A percentile compares a stretch with the other conserved stretches of the same genome.
phyloP scores from a whole-genome alignment of 495 filamentous ascomycete species.

The Podospora bellae-mahoneyi region DNA sequence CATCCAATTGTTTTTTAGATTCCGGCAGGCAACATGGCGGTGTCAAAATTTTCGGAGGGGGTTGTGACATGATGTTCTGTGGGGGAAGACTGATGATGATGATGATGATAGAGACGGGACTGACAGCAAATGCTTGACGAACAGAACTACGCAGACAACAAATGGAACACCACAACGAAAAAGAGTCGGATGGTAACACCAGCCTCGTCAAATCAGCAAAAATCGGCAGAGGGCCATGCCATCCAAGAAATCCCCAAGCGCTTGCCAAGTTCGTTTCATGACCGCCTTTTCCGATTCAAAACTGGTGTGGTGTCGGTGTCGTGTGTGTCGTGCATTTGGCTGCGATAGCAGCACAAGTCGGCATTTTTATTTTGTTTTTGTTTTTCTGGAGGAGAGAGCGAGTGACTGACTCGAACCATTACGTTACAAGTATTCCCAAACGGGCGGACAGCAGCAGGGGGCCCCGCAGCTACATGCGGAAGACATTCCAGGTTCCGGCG shows the following conservation, averaged over 20 bases:
- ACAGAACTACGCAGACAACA: not conserved
- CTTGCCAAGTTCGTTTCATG: not conserved
- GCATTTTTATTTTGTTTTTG: not conserved
- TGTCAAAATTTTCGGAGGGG: not conserved
- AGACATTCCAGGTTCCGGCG: not conserved
- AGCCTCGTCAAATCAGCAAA: not conserved
- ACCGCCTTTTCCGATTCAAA: not conserved
- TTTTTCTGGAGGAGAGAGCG: not conserved
- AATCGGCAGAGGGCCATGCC: too few species aligned
- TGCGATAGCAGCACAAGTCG: not conserved
- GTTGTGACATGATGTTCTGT: not conserved
- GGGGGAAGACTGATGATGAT: not conserved
- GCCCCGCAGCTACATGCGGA: not conserved
- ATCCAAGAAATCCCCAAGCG: not conserved
- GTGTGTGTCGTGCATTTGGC: not conserved
- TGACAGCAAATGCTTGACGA: not conserved
- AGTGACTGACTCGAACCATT: constrained; percentile 44
- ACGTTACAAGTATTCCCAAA: constrained; percentile 50
- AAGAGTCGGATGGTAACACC: not conserved
- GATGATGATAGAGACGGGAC: not conserved
- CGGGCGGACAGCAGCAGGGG: constrained; percentile 28
- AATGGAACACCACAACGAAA: not conserved
- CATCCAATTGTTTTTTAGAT: not conserved
- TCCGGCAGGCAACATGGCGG: not conserved
- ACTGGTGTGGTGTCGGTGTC: not conserved